These are phyloP conservation scores for Corylus heterophylla DNA, from an alignment of 306 rosid species.

Conservation along the genomic window DNA sequence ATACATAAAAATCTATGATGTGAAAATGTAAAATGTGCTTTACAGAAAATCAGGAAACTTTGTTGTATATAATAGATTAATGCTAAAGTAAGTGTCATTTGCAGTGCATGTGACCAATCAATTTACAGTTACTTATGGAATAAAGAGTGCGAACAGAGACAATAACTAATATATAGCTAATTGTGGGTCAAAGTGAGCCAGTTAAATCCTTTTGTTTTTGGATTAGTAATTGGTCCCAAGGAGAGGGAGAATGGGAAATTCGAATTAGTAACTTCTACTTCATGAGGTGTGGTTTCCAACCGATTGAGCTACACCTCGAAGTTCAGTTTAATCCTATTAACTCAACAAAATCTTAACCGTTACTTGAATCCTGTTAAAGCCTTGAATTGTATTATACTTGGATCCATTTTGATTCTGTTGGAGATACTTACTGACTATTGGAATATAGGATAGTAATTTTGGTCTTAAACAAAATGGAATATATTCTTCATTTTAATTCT, in stretches of 20 bases:
- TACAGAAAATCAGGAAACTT: background rate
- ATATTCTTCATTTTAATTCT: constrained; percentile 7
- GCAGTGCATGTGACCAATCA: background rate
- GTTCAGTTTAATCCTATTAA: background rate
- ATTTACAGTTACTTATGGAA: background rate
- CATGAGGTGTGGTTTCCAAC: too few relatives aligned
- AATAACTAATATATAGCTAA: background rate
- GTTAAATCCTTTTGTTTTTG: background rate
- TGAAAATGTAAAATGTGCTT: background rate
- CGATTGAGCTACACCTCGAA: too few relatives aligned
- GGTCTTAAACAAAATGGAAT: background rate
- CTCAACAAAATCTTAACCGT: background rate
- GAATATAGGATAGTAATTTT: background rate
- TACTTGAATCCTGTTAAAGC: background rate
- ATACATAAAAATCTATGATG: background rate
- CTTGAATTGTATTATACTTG: background rate
- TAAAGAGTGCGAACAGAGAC: background rate
- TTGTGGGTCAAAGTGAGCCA: background rate
- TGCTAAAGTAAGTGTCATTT: background rate
- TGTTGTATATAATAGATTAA: background rate
- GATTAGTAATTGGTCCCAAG: too few relatives aligned
- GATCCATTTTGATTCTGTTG: background rate
- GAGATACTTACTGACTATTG: background rate
- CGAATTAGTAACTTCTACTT: too few relatives aligned
- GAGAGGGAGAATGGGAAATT: too few relatives aligned